A percentile compares a stretch with the other conserved stretches of the same genome.
Conservation (phyloP, 371 early-diverging fungal genomes). For the Rhizopus sp. region DNA sequence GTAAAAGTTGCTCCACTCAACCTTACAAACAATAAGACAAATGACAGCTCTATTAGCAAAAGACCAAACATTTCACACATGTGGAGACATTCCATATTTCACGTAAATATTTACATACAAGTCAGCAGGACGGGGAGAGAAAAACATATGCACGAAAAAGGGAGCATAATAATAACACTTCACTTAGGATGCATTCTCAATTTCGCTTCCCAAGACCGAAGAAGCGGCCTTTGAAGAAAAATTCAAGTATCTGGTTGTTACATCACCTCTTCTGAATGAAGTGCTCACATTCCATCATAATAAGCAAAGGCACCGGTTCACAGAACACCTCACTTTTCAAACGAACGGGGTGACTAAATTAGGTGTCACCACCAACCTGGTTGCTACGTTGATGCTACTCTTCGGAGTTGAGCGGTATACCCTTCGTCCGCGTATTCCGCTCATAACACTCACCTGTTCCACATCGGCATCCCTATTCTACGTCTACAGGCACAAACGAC, state of each 20-base stretch:
- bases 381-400: constrained; percentile 21
- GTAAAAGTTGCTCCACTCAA: constrained; percentile 35
- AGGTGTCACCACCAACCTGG: constrained; percentile 17
- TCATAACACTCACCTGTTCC: constrained; percentile 32
- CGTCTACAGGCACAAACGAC: constrained; percentile 46
- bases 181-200: constrained; percentile 39
- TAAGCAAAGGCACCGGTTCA: constrained; percentile 33
- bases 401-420: constrained; percentile 30
- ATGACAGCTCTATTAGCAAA: background rate
- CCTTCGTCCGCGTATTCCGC: constrained; percentile 19
- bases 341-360: constrained; percentile 21
- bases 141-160: background rate
- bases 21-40: constrained; percentile 4
- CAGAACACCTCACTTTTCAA: constrained; percentile 25
- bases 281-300: constrained; percentile 48
- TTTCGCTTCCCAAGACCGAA: constrained; percentile 50
- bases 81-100: constrained; percentile 44
- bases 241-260: constrained; percentile 66
- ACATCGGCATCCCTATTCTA: constrained; percentile 39
- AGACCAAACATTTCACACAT: constrained; percentile 22
- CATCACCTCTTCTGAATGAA: constrained; percentile 63
- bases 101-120: constrained; percentile 21
- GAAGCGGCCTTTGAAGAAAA: constrained; percentile 68
- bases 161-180: background rate
- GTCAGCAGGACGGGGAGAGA: background rate